Percentiles rank a stretch among this genome's conserved stretches.
These are phyloP conservation scores for Glutinoglossum americanum DNA, from an alignment of 495 filamentous ascomycete species.

Conservation along the genomic window DNA sequence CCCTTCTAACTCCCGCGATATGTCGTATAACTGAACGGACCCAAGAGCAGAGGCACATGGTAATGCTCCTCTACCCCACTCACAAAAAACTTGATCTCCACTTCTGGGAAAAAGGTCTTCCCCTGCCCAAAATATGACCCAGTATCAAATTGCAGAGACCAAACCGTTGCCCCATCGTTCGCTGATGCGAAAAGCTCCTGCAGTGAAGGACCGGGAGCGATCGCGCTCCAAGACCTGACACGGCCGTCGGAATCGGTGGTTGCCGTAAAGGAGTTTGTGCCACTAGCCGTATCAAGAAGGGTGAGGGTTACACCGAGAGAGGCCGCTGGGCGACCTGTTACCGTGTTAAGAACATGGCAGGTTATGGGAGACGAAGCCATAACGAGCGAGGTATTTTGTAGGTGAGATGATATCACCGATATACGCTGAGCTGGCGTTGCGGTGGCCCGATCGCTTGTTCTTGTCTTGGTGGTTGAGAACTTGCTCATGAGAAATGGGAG, in stretches of 20 bases:
- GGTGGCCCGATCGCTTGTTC: not conserved
- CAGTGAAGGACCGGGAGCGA: conserved; percentile 20
- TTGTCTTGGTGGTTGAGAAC: not conserved
- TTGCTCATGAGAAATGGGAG: not conserved
- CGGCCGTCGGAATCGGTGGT: conserved; percentile 74
- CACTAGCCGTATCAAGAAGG: conserved; percentile 16
- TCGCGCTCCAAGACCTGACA: conserved; percentile 52
- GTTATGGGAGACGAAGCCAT: conserved; percentile 26
- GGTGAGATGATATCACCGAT: not conserved
- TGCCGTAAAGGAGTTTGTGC: conserved; percentile 31
- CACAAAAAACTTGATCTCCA: conserved; percentile 70
- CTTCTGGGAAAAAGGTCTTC: conserved; percentile 75
- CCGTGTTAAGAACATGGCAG: conserved; percentile 42
- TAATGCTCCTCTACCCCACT: conserved; percentile 50
- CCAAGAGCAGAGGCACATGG: conserved; percentile 77
- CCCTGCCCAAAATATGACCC: conserved; percentile 52
- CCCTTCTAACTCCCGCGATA: conserved; percentile 40
- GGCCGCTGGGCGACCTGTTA: conserved; percentile 32
- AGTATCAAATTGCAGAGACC: conserved; percentile 61
- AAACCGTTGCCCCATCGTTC: conserved; percentile 25
- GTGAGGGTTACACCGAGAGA: conserved; percentile 34
- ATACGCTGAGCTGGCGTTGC: not conserved
- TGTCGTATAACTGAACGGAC: conserved; percentile 82
- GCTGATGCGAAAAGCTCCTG: conserved; percentile 30
- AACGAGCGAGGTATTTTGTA: not conserved